phyloP scores from a whole-genome alignment of 2,329 filamentous ascomycete genomes.

The Fusarium sp. region DNA sequence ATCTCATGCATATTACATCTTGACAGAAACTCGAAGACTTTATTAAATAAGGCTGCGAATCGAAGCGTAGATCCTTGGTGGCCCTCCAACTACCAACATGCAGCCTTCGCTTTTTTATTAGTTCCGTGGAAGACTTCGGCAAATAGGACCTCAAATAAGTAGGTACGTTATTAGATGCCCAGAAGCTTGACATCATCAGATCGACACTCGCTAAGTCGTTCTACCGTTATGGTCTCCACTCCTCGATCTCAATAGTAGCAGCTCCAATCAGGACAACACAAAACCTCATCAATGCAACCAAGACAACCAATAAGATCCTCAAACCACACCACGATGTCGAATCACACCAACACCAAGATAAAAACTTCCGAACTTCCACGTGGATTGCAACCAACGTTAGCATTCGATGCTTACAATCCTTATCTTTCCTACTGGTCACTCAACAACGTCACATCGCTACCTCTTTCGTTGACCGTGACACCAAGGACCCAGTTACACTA shows the following conservation, averaged over 20 bases:
- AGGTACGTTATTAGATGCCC: not conserved
- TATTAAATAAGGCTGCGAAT: too few relatives aligned
- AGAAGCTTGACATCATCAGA: not conserved
- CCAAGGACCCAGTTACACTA: not conserved
- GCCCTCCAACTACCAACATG: not conserved
- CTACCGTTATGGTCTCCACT: not conserved
- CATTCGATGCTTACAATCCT: conserved; percentile 36
- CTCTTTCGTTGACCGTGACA: conserved; percentile 11
- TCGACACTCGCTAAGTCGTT: not conserved
- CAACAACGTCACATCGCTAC: conserved; percentile 19
- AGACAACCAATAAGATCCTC: conserved; percentile 15
- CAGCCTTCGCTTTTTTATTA: not conserved
- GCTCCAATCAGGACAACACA: conserved; percentile 13
- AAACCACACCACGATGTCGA: conserved; percentile 10
- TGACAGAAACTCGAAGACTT: not conserved
- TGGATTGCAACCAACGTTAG: not conserved
- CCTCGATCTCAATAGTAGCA: not conserved
- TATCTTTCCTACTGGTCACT: conserved; percentile 10
- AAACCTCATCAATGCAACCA: not conserved
- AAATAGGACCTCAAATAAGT: not conserved
- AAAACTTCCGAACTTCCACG: conserved; percentile 15
- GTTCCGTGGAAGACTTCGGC: not conserved
- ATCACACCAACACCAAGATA: not conserved
- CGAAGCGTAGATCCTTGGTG: not conserved
- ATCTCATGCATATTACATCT: rapidly evolving